Conservation (phyloP, 2,329 filamentous ascomycete species). For the Alternaria triticimaculans region DNA sequence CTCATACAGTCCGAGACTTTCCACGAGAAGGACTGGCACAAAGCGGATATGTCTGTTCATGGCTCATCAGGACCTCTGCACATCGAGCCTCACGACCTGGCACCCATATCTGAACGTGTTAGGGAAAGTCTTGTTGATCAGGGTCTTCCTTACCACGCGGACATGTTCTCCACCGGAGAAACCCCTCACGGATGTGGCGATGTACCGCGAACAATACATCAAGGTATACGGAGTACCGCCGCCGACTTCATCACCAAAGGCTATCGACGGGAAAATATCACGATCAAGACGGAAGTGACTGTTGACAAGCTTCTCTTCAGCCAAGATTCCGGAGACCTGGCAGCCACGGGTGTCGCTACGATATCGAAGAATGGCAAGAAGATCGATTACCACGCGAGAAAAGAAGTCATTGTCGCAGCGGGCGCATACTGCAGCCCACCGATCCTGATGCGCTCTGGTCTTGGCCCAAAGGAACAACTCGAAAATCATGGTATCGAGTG, state of each 20-base stretch:
- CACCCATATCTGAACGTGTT: conserved; percentile 64
- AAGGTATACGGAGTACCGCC: conserved; percentile 37
- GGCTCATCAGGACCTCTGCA: conserved; percentile 58
- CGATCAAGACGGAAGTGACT: conserved; percentile 39
- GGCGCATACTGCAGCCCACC: conserved; percentile 44
- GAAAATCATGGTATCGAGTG: conserved; percentile 59
- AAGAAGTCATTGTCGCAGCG: conserved; percentile 44
- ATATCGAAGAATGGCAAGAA: conserved; percentile 52
- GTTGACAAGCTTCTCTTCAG: conserved; percentile 57
- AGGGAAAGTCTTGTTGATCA: conserved; percentile 62
- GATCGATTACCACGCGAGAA: conserved; percentile 41
- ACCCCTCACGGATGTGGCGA: conserved; percentile 42
- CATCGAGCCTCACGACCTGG: conserved; percentile 64
- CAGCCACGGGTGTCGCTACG: conserved; percentile 56
- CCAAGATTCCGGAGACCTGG: conserved; percentile 46
- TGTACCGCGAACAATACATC: conserved; percentile 39
- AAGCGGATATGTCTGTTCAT: conserved; percentile 57
- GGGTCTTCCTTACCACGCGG: conserved; percentile 62
- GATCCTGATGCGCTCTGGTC: conserved; percentile 60
- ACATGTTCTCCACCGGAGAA: conserved; percentile 64
- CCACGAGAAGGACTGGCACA: conserved; percentile 64
- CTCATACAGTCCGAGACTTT: conserved; percentile 59
- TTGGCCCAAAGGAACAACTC: conserved; percentile 64
- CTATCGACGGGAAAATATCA: conserved; percentile 46
- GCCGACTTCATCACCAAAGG: conserved; percentile 52